Base-by-base conservation (phyloP, 164 flowering plant genomes). In the Houttuynia cordata region DNA sequence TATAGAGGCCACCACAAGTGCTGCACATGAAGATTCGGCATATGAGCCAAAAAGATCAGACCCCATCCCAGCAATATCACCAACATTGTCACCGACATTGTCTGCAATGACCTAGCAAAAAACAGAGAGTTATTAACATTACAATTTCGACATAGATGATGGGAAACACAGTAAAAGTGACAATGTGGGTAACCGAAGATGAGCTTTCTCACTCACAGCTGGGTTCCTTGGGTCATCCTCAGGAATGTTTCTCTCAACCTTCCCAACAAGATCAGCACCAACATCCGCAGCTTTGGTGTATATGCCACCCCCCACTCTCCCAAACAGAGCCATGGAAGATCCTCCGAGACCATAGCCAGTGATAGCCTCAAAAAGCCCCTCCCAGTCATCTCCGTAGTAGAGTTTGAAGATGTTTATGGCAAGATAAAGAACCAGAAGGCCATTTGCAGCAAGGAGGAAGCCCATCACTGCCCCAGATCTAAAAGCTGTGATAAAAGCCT, bases 11-110 rank as follows among this genome's bases (percentile, higher is more conserved):
- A 66, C 63, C 52, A 66, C 53, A 14, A 66, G 58, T 51, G 68
- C 68, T 22, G 68, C 68, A 13, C 68, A 66, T 7, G 63, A 59
- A 22, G 68, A 66, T 20, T 66, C 68, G 7, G 68, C 68, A 66
- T 66, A 66, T 22, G 64, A 60, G 39, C 70, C 70, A 61, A 67
- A 67, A 47, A 67, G 54, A 61, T 61, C 70, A 55, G 70, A 61
- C 13, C 70, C 70, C 70, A 67, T 67, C 56, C 70, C 70, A 49
- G 70, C 70, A 56, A 67, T 67, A 61, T 67, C 70, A 18, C 70
- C 70, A 21, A 67, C 70, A 56, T 67, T 67, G 37, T 67, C 70
- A 61, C 70, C 70, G 0, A 67, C 70, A 50, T 67, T 67, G 50
- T 67, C 70, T 14, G 70, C 70, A 61, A 67, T 67, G 17, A 67